Evolutionary conservation across 2,329 filamentous ascomycete species (phyloP).

Genomic region (Aspergillus brasiliensis): DNA sequence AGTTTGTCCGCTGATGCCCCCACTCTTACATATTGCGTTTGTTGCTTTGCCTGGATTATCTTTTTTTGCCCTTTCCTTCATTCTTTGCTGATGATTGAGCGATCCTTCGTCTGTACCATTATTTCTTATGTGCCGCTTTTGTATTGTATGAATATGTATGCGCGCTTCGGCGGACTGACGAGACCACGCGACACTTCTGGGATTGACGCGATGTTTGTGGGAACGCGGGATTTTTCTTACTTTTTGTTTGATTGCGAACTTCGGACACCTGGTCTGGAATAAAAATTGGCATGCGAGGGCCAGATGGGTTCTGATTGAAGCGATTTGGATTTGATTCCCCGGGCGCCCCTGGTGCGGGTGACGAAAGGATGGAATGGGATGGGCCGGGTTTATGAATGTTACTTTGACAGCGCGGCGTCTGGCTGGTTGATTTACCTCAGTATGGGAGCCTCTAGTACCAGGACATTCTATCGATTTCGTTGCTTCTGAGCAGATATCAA

Average conservation of each 20-base stretch:
- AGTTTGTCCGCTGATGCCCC: conserved; percentile 30
- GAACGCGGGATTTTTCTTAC: neutral
- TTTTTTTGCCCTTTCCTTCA: conserved; percentile 10
- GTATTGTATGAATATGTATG: conserved; percentile 30
- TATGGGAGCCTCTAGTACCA: neutral
- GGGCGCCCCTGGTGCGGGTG: neutral
- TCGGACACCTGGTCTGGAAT: neutral
- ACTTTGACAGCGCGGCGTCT: conserved; percentile 1
- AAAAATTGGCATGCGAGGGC: neutral
- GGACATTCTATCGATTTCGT: neutral
- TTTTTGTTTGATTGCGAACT: neutral
- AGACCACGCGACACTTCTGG: conserved; percentile 15
- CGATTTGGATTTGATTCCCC: neutral
- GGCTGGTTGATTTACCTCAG: neutral
- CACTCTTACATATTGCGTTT: neutral
- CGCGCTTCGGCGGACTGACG: conserved; percentile 16
- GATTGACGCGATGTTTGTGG: conserved; percentile 4
- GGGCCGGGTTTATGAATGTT: neutral
- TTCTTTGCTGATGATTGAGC: conserved; percentile 8
- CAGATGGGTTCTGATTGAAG: neutral
- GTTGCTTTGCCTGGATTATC: neutral
- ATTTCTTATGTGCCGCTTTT: conserved; percentile 25
- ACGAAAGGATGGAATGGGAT: neutral
- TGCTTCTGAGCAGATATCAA: neutral
- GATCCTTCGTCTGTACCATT: conserved; percentile 29